Base-by-base conservation (phyloP, 2,329 filamentous ascomycete species). In the Ascochyta viciae-villosae region DNA sequence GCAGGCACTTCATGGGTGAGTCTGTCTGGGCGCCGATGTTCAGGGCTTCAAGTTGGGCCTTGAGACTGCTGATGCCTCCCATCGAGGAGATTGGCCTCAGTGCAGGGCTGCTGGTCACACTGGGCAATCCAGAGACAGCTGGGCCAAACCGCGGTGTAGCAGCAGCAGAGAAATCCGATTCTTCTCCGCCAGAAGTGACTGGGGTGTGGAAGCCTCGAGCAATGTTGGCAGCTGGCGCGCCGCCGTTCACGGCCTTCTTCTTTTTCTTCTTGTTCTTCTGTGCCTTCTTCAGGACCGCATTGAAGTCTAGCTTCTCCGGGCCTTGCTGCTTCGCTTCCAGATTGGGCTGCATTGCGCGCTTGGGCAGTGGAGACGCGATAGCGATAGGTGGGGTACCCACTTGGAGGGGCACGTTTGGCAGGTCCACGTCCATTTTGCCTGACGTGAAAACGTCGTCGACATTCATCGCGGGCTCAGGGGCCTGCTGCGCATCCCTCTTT, bases 1-100 rank as follows among this genome's bases (percentile, higher is more conserved):
- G 49, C 22, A 76, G 66, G 49, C 78, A 74, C 66, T 81, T 67
- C 80, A 82, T 64, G 76, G 82, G 62, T 80, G 84, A 72, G 19
- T 83, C 83, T 67, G 84, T 79, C 31, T 84, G 87, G 3, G 86
- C 82, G 27, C 73, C 77, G 35, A 96, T 80, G 68, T 85, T 90
- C 50, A 97, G 80, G 2, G 88, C 86, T 58, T 96, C 92, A 54
- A 96, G 82, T 70, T 95, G 89, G 73, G 89, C 82, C 72, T 92
- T 92, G 68, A 97, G 80, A 66, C 89, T 90, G 69, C 91, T 90
- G 66, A 97, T 92, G 43, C 92, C 92, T 57, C 89, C 88, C 39
- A 74, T 74, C 1, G 79, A 74, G 23, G 81, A 82, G 0, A 78
- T 74, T 6, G 84, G 80, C 57, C 82, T 77, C 33, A 82, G 72